Evolutionary conservation across 176 grass and related monocot genomes (phyloP).

Genomic region (Secale cereale): DNA sequence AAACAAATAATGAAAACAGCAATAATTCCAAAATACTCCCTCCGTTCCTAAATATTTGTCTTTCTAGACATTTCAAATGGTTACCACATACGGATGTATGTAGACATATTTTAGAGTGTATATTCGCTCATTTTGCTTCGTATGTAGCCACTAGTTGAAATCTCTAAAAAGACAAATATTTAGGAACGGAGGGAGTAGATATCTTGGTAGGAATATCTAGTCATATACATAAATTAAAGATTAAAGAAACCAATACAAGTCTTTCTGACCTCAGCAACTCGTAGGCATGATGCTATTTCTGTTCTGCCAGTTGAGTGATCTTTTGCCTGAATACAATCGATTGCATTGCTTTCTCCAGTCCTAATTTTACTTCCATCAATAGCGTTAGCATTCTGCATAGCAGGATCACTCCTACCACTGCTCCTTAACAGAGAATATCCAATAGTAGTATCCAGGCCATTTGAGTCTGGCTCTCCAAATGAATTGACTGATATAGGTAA

Average conservation of each 20-base stretch:
- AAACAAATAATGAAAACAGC: background rate
- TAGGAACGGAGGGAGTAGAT: background rate
- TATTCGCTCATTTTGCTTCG: too few species aligned
- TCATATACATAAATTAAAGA: slow-evolving; percentile 19
- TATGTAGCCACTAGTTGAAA: too few species aligned
- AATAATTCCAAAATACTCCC: background rate
- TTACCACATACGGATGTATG: too few species aligned
- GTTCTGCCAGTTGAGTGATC: slow-evolving; percentile 77
- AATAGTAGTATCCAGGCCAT: slow-evolving; percentile 29
- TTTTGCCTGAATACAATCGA: slow-evolving; percentile 87
- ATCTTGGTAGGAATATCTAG: background rate
- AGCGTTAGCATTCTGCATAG: slow-evolving; percentile 45
- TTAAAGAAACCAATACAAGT: slow-evolving; percentile 22
- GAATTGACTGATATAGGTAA: slow-evolving; percentile 56
- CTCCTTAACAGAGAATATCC: slow-evolving; percentile 68
- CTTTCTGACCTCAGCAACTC: slow-evolving; percentile 79
- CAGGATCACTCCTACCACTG: slow-evolving; percentile 43
- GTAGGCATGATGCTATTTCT: slow-evolving; percentile 91
- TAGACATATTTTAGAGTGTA: too few species aligned
- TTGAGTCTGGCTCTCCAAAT: slow-evolving; percentile 37
- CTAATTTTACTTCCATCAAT: slow-evolving; percentile 75
- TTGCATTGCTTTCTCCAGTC: slow-evolving; percentile 64
- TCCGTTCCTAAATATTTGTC: too few species aligned
- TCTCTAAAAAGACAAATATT: too few species aligned
- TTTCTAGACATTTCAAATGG: too few species aligned